These are phyloP conservation scores for Botrytis fabae DNA, from an alignment of 2,329 filamentous ascomycete species.

Conservation along the genomic window DNA sequence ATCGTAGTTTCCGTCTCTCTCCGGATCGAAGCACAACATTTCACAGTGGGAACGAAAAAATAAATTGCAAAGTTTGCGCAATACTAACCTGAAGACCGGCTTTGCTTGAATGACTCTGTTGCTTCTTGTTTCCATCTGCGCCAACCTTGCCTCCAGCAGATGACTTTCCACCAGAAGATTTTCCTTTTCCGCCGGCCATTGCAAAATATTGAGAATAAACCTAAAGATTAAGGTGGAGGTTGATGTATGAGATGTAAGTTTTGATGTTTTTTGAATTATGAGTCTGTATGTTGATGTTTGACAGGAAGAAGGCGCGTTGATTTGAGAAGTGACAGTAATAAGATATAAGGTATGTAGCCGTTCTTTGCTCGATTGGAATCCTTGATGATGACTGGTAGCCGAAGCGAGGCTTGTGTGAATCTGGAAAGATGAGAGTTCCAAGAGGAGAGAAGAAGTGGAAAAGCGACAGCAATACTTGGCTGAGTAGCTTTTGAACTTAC, in stretches of 20 bases:
- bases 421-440: slow-evolving; percentile 6
- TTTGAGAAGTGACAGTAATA: slow-evolving; percentile 13
- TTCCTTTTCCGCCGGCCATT: slow-evolving; percentile 44
- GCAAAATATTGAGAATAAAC: slow-evolving; percentile 20
- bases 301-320: slow-evolving; percentile 20
- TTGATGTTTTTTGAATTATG: slow-evolving; percentile 17
- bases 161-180: slow-evolving; percentile 42
- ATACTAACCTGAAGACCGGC: slow-evolving; percentile 43
- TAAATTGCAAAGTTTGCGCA: slow-evolving; percentile 18
- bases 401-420: slow-evolving; percentile 24
- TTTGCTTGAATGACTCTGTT: slow-evolving; percentile 43
- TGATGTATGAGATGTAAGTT: slow-evolving; percentile 24
- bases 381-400: slow-evolving; percentile 22
- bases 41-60: not conserved
- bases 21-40: not conserved
- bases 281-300: slow-evolving; percentile 26
- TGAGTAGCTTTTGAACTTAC: slow-evolving; percentile 12
- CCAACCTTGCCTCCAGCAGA: slow-evolving; percentile 44
- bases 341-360: slow-evolving; percentile 21
- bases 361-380: slow-evolving; percentile 22
- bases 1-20: slow-evolving; percentile 23
- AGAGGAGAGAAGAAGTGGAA: slow-evolving; percentile 19
- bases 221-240: slow-evolving; percentile 24
- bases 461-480: slow-evolving; percentile 19
- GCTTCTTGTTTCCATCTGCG: slow-evolving; percentile 41